A percentile compares a stretch with the other conserved stretches of the same genome.
These are phyloP conservation scores for Penicillium herquei DNA, from an alignment of 495 filamentous ascomycete genomes.

Conservation along the genomic window DNA sequence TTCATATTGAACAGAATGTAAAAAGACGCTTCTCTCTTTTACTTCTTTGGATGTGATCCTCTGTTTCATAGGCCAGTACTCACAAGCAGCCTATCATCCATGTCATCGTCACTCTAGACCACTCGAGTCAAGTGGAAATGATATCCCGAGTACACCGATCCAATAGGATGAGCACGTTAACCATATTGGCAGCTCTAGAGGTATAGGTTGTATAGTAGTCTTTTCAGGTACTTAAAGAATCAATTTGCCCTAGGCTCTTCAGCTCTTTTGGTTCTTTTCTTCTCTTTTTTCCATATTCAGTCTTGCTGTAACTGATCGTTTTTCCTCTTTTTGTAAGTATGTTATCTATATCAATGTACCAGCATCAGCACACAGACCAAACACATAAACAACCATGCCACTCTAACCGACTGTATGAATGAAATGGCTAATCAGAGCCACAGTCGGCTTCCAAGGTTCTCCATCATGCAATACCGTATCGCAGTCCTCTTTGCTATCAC, in stretches of 20 bases:
- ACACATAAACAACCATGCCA: too few relatives aligned
- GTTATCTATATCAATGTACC: not conserved
- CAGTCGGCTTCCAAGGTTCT: not conserved
- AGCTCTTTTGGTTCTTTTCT: not conserved
- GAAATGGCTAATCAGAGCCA: too few relatives aligned
- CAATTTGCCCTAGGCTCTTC: not conserved
- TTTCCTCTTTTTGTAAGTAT: slow-evolving; percentile 2
- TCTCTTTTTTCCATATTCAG: not conserved
- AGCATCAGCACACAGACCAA: too few relatives aligned
- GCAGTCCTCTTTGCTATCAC: slow-evolving; percentile 8
- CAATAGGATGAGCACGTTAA: not conserved
- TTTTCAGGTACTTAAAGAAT: not conserved
- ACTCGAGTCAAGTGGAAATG: not conserved
- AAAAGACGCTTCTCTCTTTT: too few relatives aligned
- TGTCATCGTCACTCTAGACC: not conserved
- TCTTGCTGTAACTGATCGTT: not conserved
- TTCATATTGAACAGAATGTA: too few relatives aligned
- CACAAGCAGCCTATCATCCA: too few relatives aligned
- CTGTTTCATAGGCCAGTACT: too few relatives aligned
- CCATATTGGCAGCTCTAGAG: not conserved
- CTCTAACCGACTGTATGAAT: too few relatives aligned
- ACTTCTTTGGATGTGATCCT: too few relatives aligned
- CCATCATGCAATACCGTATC: slow-evolving; percentile 3
- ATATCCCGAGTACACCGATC: not conserved
- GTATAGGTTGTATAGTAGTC: not conserved